Percentiles rank a stretch among this genome's conserved stretches.
These are phyloP conservation scores for Myriosclerotinia curreyana DNA, from an alignment of 2,329 filamentous ascomycete genomes.

Conservation along the genomic window DNA sequence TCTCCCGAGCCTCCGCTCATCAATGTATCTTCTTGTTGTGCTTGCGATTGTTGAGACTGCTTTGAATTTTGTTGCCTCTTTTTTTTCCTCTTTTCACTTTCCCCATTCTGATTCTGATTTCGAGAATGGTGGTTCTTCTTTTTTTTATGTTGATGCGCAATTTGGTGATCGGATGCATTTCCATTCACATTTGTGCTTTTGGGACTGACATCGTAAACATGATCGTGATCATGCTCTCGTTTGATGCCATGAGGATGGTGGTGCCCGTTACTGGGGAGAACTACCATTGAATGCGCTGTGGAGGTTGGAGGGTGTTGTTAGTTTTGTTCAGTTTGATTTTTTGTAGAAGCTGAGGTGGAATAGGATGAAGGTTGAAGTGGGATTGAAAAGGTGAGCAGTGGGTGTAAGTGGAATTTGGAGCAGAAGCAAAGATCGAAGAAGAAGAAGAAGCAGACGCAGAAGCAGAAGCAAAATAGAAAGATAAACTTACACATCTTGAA, in stretches of 20 bases:
- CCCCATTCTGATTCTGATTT: neutral
- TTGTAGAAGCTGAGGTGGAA: neutral
- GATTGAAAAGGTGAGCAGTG: neutral
- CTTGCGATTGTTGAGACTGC: neutral
- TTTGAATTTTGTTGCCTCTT: constrained; percentile 5
- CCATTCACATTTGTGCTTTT: neutral
- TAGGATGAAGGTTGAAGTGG: neutral
- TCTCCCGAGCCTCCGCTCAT: constrained; percentile 10
- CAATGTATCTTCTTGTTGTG: neutral
- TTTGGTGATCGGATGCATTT: neutral
- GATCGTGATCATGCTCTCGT: constrained; percentile 10
- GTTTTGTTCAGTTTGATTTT: neutral
- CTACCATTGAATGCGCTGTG: constrained; percentile 5
- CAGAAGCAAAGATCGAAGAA: neutral
- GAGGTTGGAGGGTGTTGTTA: neutral
- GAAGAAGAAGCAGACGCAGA: too few relatives aligned
- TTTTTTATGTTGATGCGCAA: neutral
- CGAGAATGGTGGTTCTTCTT: neutral
- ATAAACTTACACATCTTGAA: constrained; percentile 14
- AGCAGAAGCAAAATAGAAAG: neutral
- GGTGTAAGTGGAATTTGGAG: neutral
- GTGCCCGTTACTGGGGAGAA: neutral
- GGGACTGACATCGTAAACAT: neutral
- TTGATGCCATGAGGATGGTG: neutral
- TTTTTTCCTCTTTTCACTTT: neutral